Evolutionary conservation across 768 basidiomycete species (phyloP).

Genomic region (Phanerochaete sordida): DNA sequence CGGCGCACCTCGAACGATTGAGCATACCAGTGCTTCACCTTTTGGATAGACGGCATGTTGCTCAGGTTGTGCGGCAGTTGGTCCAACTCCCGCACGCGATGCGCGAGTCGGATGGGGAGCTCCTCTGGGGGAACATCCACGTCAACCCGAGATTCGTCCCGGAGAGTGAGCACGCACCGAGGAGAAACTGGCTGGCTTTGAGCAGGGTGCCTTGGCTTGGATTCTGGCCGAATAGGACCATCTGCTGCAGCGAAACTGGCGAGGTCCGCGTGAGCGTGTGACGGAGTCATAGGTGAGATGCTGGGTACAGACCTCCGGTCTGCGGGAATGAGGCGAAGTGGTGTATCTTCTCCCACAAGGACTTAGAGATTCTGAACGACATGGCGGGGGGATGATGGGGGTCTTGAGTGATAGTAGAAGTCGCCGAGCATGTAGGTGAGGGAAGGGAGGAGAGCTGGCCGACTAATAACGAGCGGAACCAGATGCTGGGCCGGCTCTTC

Average conservation of each 20-base stretch:
- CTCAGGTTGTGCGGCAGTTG: slow-evolving; percentile 89
- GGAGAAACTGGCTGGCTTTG: slow-evolving; percentile 87
- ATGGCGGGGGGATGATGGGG: slow-evolving; percentile 21
- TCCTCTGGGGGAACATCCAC: slow-evolving; percentile 67
- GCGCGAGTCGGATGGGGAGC: slow-evolving; percentile 90
- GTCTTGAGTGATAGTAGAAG: slow-evolving; percentile 1
- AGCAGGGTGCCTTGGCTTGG: slow-evolving; percentile 91
- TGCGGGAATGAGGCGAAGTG: slow-evolving; percentile 92
- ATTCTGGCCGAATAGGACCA: slow-evolving; percentile 97
- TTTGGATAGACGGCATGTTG: slow-evolving; percentile 88
- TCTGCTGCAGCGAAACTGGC: slow-evolving; percentile 91
- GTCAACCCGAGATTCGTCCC: too few relatives aligned
- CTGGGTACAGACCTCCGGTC: slow-evolving; percentile 66
- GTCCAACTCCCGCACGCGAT: slow-evolving; percentile 94
- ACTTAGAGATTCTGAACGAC: slow-evolving; percentile 70
- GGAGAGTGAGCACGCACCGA: slow-evolving; percentile 48
- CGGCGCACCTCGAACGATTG: slow-evolving; percentile 87
- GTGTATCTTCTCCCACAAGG: slow-evolving; percentile 87
- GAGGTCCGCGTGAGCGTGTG: not conserved
- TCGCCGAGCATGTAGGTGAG: slow-evolving; percentile 8
- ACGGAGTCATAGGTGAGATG: not conserved
- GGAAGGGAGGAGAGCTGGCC: not conserved
- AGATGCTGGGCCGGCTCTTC: slow-evolving; percentile 8
- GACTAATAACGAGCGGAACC: slow-evolving; percentile 7
- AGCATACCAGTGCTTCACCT: slow-evolving; percentile 98